Evolutionary conservation across 306 rosid genomes (phyloP).

Genomic region (Lathyrus sativus): DNA sequence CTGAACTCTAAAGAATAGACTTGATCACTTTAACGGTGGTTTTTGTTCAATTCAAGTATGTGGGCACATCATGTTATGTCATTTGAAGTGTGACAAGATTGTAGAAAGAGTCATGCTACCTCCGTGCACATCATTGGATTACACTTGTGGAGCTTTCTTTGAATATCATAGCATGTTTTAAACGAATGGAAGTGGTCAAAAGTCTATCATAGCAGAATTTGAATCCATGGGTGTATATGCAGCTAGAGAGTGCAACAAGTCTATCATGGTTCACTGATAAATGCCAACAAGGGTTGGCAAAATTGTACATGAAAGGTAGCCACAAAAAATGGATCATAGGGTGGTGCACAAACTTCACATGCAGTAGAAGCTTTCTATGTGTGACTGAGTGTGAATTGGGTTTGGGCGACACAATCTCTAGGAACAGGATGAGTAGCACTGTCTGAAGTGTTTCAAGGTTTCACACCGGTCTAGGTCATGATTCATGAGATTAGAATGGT

Average conservation of each 20-base stretch:
- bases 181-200: not conserved
- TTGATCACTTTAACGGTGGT: not conserved
- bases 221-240: too few relatives aligned
- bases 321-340: not conserved
- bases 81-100: not conserved
- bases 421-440: not conserved
- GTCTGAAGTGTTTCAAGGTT: not conserved
- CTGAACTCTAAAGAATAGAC: not conserved
- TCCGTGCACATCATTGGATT: not conserved
- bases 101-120: not conserved
- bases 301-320: not conserved
- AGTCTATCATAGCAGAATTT: too few relatives aligned
- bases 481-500: not conserved
- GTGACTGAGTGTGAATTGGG: not conserved
- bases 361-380: too few relatives aligned
- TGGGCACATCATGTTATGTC: not conserved
- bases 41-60: conserved; percentile 3
- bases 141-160: not conserved
- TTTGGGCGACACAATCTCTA: not conserved
- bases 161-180: not conserved
- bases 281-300: too few relatives aligned
- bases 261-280: too few relatives aligned
- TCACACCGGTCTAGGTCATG: not conserved
- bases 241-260: too few relatives aligned
- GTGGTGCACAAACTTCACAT: not conserved